These are phyloP conservation scores for Helotiales sp. DNA, from an alignment of 2,329 filamentous ascomycete species.

Conservation along the genomic window DNA sequence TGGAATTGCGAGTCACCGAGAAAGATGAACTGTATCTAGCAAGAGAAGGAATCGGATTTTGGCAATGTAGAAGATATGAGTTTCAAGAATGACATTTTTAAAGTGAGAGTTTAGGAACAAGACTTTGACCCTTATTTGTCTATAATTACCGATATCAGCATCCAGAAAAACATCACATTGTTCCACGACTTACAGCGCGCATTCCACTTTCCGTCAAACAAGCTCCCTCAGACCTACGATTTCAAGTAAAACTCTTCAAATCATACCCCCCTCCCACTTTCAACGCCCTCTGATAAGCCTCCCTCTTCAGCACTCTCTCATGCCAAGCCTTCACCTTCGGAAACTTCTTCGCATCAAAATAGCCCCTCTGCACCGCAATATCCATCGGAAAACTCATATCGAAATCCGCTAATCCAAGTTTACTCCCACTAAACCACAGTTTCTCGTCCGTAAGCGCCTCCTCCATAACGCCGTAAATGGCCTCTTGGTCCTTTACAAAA, in stretches of 20 bases:
- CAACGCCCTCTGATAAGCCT: constrained; percentile 35
- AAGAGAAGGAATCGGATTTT: background rate
- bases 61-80: background rate
- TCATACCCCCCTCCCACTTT: constrained; percentile 36
- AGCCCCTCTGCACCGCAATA: constrained; percentile 35
- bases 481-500: constrained; percentile 30
- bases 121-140: no score
- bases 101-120: no score
- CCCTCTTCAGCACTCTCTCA: constrained; percentile 27
- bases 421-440: constrained; percentile 36
- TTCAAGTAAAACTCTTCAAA: constrained; percentile 26
- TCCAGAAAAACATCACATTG: no score
- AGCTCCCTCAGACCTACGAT: background rate
- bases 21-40: background rate
- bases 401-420: constrained; percentile 41
- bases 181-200: no score
- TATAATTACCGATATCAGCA: no score
- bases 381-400: constrained; percentile 41
- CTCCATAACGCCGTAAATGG: constrained; percentile 37
- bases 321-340: constrained; percentile 39
- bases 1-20: background rate
- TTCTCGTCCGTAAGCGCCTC: constrained; percentile 36
- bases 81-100: background rate
- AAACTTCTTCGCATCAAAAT: constrained; percentile 38
- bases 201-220: no score